Evolutionary conservation across 345 rosid species (phyloP).

Genomic region (Murraya koenigii): DNA sequence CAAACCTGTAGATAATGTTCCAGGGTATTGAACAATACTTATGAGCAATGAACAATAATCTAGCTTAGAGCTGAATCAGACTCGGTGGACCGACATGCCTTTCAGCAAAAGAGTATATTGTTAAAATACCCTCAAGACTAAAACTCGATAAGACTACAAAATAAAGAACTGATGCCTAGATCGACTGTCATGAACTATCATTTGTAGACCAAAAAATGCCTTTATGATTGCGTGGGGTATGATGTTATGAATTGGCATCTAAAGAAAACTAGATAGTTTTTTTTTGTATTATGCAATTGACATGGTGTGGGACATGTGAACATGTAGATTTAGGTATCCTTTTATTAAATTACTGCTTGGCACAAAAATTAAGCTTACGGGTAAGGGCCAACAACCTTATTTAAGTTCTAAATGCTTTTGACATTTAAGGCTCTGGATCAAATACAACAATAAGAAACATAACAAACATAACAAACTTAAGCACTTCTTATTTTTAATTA

Average conservation of each 20-base stretch:
- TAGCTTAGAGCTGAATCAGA: not conserved
- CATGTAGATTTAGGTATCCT: not conserved
- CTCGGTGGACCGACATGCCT: not conserved
- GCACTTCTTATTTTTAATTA: not conserved
- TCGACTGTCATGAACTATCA: too few species aligned
- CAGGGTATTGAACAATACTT: not conserved
- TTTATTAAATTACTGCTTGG: not conserved
- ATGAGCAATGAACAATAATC: not conserved
- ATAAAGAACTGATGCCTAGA: not conserved
- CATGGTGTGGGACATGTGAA: not conserved
- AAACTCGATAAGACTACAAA: not conserved
- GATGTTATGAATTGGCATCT: not conserved
- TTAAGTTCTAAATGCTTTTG: not conserved
- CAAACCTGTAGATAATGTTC: not conserved
- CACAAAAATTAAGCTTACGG: not conserved
- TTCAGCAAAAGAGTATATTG: not conserved
- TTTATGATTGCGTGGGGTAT: not conserved
- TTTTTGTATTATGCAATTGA: not conserved
- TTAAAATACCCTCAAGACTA: not conserved
- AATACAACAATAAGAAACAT: not conserved
- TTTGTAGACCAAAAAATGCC: not conserved
- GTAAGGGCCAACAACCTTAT: not conserved
- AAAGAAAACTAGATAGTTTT: not conserved
- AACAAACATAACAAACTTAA: not conserved
- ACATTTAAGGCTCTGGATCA: not conserved